Conservation (phyloP, 306 rosid genomes). For the Fragaria iinumae region DNA sequence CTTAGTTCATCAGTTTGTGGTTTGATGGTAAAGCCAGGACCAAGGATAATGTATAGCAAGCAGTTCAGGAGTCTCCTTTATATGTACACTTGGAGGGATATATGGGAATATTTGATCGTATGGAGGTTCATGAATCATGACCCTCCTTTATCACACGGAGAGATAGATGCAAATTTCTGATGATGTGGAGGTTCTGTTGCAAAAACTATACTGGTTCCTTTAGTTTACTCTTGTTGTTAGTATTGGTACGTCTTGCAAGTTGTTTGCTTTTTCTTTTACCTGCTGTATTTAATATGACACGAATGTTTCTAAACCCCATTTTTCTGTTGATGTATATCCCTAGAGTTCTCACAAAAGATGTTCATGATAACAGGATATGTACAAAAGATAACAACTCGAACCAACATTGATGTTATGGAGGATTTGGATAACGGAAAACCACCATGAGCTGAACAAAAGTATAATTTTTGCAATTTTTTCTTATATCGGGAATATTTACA, state of each 20-base stretch:
- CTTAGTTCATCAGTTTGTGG: not conserved
- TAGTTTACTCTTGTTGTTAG: not conserved
- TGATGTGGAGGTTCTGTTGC: slow-evolving; percentile 9
- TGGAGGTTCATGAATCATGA: not conserved
- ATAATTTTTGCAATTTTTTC: slow-evolving; percentile 9
- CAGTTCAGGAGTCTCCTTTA: not conserved
- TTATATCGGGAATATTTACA: slow-evolving; percentile 27
- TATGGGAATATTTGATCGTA: not conserved
- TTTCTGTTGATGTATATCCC: not conserved
- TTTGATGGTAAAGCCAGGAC: not conserved
- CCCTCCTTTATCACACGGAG: not conserved
- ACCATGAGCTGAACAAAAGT: slow-evolving; percentile 36
- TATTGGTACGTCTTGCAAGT: not conserved
- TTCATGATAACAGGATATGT: slow-evolving; percentile 72
- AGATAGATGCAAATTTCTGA: slow-evolving; percentile 13
- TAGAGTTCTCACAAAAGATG: slow-evolving; percentile 14
- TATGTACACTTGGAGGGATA: not conserved
- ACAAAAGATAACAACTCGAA: slow-evolving; percentile 93
- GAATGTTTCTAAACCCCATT: not conserved
- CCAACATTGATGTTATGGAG: slow-evolving; percentile 82
- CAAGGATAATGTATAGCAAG: not conserved
- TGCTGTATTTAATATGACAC: not conserved
- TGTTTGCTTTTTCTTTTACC: not conserved
- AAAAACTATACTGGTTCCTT: slow-evolving; percentile 18
- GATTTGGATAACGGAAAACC: slow-evolving; percentile 78